Base-by-base conservation (phyloP, 768 basidiomycete genomes). In the Termitomyces sp. region DNA sequence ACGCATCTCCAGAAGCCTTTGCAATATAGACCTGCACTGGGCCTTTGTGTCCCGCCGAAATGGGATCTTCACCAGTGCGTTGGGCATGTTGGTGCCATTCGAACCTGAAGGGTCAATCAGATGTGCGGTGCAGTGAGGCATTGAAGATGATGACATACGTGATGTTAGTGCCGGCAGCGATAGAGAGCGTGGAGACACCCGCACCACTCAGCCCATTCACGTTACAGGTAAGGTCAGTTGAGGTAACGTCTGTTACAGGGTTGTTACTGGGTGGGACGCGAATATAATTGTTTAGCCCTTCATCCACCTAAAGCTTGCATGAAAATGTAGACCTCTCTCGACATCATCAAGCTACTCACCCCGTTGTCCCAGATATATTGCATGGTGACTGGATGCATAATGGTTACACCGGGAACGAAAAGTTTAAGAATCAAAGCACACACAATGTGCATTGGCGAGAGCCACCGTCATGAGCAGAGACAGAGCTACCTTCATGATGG, bases 71-170 rank as follows among this genome's bases (percentile, higher is more conserved):
- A 37, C 79, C 79, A 1, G 78, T 80, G 19, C 80, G 75, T 56
- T 79, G 77, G 8, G 63, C 79, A 54, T 80, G 79, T 62, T 80
- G 79, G 61, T 82, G 80, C 80, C 79, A 81, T 63, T 81, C 79
- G 44, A 81, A 76, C n/a, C 73, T 75, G 51, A 23, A 2, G 28
- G 6, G 55, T 47, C n/a, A 52, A 31, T 21, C 41, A 55, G 26
- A 8, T 26, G 1, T 11, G 26, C 57, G 46, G 14, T n/a, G 23
- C 23, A 23, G 23, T 30, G n/a, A 21, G 10, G 15, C 4, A 45
- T 54, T 3, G 17, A 33, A 15, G 45, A 45, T 14, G 1, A 42
- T 15, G 46, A 53, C 64, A n/a, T 66, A 74, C 71, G 74, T 70
- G 61, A 81, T 72, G 44, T 69, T 78, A 3, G 73, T 55, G 26